These are phyloP conservation scores for Tulasnella sp. DNA, from an alignment of 768 basidiomycete genomes.

Conservation along the genomic window DNA sequence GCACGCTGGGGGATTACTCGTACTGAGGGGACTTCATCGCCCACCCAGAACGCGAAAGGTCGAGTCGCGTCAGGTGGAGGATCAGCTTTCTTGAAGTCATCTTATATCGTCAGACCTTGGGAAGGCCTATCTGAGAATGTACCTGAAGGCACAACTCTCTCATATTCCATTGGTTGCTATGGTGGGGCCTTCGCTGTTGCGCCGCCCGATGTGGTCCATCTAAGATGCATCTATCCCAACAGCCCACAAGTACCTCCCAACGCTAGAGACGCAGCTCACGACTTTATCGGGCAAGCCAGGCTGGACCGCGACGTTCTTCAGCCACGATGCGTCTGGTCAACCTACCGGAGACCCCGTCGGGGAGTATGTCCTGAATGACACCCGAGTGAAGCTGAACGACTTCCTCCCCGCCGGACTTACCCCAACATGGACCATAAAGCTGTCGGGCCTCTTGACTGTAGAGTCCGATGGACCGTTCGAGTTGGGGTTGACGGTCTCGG, in stretches of 20 bases:
- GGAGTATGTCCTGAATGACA: slow-evolving; percentile 56
- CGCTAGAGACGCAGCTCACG: slow-evolving; percentile 63
- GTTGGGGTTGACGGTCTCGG: slow-evolving; percentile 42
- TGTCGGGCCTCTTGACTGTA: slow-evolving; percentile 52
- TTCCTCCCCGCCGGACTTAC: slow-evolving; percentile 58
- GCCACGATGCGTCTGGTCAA: slow-evolving; percentile 52
- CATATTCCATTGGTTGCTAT: slow-evolving; percentile 65
- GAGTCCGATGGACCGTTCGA: slow-evolving; percentile 51
- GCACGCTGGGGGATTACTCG: slow-evolving; percentile 55
- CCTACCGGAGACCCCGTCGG: slow-evolving; percentile 39
- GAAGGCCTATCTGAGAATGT: slow-evolving; percentile 63
- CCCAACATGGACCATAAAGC: slow-evolving; percentile 53
- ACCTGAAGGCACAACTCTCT: slow-evolving; percentile 51
- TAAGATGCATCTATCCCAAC: neutral
- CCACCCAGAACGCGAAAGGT: slow-evolving; percentile 67
- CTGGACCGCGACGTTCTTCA: slow-evolving; percentile 62
- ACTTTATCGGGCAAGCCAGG: slow-evolving; percentile 60
- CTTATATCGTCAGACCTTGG: slow-evolving; percentile 73
- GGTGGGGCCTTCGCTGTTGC: slow-evolving; percentile 41
- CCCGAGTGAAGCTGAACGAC: slow-evolving; percentile 64
- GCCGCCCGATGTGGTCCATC: neutral
- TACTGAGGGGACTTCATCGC: slow-evolving; percentile 61
- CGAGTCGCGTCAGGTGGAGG: slow-evolving; percentile 73
- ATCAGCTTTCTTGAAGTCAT: slow-evolving; percentile 65
- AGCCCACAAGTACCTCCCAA: slow-evolving; percentile 65